These are phyloP conservation scores for Botrytis deweyae DNA, from an alignment of 2,329 filamentous ascomycete genomes.

Conservation along the genomic window DNA sequence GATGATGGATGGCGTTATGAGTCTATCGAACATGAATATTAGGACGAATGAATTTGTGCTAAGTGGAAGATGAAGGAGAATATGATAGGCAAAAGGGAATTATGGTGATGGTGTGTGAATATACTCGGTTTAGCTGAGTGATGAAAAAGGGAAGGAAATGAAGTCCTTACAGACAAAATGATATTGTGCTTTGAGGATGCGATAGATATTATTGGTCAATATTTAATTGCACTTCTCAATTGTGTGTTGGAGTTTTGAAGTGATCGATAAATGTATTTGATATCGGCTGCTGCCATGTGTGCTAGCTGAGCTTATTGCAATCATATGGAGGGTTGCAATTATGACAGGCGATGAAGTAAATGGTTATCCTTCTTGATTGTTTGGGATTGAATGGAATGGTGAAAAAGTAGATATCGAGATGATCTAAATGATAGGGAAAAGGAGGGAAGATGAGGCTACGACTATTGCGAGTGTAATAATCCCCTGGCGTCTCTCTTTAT, in stretches of 20 bases:
- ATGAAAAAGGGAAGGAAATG: neutral
- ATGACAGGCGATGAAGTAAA: neutral
- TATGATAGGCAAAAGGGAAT: neutral
- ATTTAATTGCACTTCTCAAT: neutral
- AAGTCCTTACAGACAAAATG: neutral
- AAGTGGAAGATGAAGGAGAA: neutral
- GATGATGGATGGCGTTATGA: slow-evolving; percentile 17
- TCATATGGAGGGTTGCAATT: neutral
- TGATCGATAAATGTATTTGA: neutral
- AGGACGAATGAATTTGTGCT: neutral
- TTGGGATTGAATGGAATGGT: neutral
- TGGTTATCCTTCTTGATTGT: neutral
- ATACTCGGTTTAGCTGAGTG: neutral
- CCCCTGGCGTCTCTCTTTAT: neutral
- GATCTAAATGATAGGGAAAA: neutral
- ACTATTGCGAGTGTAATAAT: neutral
- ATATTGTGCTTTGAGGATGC: neutral
- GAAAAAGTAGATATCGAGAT: neutral
- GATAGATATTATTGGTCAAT: slow-evolving; percentile 4
- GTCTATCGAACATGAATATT: neutral
- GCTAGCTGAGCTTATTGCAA: neutral
- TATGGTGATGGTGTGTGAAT: neutral
- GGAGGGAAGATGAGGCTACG: neutral
- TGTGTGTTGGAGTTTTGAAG: neutral
- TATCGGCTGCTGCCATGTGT: neutral